A percentile compares a stretch with the other conserved stretches of the same genome.
Conservation (phyloP, 1,284 basidiomycete genomes). For the Leccinum variabile region DNA sequence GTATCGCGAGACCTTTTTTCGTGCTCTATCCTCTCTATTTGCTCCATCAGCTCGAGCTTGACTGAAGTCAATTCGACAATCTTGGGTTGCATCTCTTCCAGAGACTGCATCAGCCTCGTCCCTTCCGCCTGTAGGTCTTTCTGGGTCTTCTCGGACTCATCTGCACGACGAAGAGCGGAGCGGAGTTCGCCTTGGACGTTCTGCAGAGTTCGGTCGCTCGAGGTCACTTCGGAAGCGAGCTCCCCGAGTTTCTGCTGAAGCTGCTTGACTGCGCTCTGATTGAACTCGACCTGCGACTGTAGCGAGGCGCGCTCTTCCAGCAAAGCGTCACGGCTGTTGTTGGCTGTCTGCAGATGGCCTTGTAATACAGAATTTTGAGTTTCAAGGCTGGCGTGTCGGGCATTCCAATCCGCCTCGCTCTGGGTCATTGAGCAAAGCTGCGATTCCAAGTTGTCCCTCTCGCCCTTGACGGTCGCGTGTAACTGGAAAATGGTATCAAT, state of each 20-base stretch:
- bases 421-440: constrained; percentile 44
- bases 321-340: constrained; percentile 48
- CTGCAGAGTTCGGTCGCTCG: constrained; percentile 58
- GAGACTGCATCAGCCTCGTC: constrained; percentile 65
- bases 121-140: constrained; percentile 73
- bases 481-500: constrained; percentile 41
- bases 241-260: constrained; percentile 60
- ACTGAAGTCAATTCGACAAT: constrained; percentile 73
- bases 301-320: constrained; percentile 49
- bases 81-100: constrained; percentile 84
- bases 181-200: constrained; percentile 60
- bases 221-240: constrained; percentile 51
- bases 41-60: constrained; percentile 67
- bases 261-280: constrained; percentile 46
- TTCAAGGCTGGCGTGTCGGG: constrained; percentile 48
- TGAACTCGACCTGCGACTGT: constrained; percentile 46
- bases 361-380: constrained; percentile 41
- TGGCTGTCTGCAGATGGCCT: constrained; percentile 44
- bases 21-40: constrained; percentile 54
- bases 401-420: constrained; percentile 46
- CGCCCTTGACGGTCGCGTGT: constrained; percentile 55
- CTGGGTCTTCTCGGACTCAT: constrained; percentile 71
- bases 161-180: constrained; percentile 59
- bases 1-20: constrained; percentile 54
- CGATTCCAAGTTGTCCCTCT: constrained; percentile 55